Percentiles rank a stretch among this genome's conserved stretches.
These are phyloP conservation scores for Pythium grandisporangium DNA, from an alignment of 352 stramenopile species.

Conservation along the genomic window DNA sequence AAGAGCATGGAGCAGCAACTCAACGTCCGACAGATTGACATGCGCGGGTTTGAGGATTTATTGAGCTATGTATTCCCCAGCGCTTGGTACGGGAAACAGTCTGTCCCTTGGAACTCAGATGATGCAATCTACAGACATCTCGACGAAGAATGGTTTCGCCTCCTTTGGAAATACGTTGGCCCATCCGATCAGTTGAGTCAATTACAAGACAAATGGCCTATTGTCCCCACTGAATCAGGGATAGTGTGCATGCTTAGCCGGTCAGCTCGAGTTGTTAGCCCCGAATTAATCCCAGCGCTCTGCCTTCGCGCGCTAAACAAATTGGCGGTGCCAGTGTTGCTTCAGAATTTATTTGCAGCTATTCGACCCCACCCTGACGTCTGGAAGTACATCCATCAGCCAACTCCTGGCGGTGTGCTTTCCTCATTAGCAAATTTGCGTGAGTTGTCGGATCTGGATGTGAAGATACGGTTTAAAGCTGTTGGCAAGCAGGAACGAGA, in stretches of 20 bases:
- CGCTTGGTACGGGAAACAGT: constrained; percentile 29
- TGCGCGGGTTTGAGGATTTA: constrained; percentile 44
- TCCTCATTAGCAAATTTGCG: constrained; percentile 8
- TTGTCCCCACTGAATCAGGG: constrained; percentile 44
- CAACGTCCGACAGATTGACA: constrained; percentile 43
- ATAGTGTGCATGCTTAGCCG: constrained; percentile 27
- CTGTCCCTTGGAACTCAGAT: constrained; percentile 15
- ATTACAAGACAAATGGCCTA: constrained; percentile 58
- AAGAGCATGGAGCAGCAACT: constrained; percentile 14
- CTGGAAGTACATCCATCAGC: constrained; percentile 71
- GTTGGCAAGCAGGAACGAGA: constrained; percentile 21
- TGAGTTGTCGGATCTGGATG: constrained; percentile 1
- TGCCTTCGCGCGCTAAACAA: constrained; percentile 11
- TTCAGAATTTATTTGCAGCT: constrained; percentile 40
- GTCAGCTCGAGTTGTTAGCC: constrained; percentile 33
- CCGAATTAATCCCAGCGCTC: constrained; percentile 33
- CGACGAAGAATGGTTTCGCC: constrained; percentile 47
- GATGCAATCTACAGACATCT: constrained; percentile 14
- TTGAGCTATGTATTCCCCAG: constrained; percentile 32
- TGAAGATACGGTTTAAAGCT: constrained; percentile 14
- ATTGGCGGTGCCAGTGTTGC: constrained; percentile 37
- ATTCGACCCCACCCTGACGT: constrained; percentile 44
- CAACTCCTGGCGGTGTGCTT: constrained; percentile 44
- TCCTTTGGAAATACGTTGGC: constrained; percentile 54
- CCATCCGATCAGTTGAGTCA: constrained; percentile 23